These are phyloP conservation scores for Eucalyptus urophylla DNA, from an alignment of 345 rosid species.

Conservation along the genomic window DNA sequence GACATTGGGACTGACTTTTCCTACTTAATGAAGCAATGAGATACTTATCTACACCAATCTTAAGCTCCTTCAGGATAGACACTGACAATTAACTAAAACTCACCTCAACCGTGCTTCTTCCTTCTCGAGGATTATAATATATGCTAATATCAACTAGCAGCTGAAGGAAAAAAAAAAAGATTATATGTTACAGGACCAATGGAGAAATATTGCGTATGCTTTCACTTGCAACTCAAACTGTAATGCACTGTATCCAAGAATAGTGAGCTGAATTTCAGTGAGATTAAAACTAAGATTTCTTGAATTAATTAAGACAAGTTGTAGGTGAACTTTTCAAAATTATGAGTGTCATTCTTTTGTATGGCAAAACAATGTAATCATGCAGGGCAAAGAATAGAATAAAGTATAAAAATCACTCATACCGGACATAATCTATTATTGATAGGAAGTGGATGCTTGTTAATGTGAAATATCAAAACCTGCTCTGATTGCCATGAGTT, in stretches of 20 bases:
- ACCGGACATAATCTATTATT: neutral
- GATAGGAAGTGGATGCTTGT: neutral
- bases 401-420: neutral
- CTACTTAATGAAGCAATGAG: neutral
- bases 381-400: neutral
- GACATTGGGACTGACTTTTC: neutral
- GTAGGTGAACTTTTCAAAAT: neutral
- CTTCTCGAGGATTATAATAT: constrained; percentile 61
- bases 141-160: constrained; percentile 52
- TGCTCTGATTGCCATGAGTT: neutral
- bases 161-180: constrained; percentile 6
- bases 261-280: neutral
- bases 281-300: neutral
- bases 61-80: neutral
- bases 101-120: constrained; percentile 78
- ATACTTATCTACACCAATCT: neutral
- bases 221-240: neutral
- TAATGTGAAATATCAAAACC: neutral
- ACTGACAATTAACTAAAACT: neutral
- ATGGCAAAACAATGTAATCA: neutral
- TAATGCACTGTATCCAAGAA: neutral
- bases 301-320: neutral
- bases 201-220: neutral
- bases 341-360: neutral
- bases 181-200: neutral